Evolutionary conservation across 768 basidiomycete genomes (phyloP).

Genomic region (Candolleomyces eurysporus): DNA sequence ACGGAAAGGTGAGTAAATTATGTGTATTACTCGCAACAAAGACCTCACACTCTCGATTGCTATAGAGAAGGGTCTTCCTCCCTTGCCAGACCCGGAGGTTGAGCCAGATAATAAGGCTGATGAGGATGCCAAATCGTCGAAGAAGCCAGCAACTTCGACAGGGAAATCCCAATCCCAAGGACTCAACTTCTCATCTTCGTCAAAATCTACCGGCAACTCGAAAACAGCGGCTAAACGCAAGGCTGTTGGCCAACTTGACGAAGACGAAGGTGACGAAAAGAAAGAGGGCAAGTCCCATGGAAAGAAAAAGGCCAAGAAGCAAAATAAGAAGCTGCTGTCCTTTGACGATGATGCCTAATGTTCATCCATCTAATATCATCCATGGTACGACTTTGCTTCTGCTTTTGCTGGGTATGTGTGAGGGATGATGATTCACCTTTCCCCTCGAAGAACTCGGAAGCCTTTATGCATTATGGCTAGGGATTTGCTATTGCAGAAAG

Average conservation of each 20-base stretch:
- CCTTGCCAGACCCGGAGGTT: background rate
- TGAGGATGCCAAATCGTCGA: background rate
- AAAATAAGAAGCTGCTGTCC: slow-evolving; percentile 46
- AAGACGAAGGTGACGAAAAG: slow-evolving; percentile 22
- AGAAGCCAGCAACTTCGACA: background rate
- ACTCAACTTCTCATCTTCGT: background rate
- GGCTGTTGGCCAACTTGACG: slow-evolving; percentile 30
- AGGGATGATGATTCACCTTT: too few species aligned
- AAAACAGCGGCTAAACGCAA: slow-evolving; percentile 34
- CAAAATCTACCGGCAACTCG: background rate
- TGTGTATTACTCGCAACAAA: too few species aligned
- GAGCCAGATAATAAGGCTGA: background rate
- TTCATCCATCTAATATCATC: background rate
- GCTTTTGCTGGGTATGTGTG: too few species aligned
- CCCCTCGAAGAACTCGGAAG: too few species aligned
- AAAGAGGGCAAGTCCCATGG: slow-evolving; percentile 31
- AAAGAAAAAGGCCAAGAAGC: slow-evolving; percentile 58
- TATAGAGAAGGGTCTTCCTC: background rate
- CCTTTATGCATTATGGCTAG: too few species aligned
- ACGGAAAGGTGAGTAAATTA: slow-evolving; percentile 54
- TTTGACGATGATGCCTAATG: slow-evolving; percentile 53
- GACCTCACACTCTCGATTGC: too few species aligned
- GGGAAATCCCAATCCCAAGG: background rate
- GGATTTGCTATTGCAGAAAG: too few species aligned
- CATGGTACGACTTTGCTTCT: too few species aligned